Conservation (phyloP, 805 yeast genomes). For the Candida gorgasii region DNA sequence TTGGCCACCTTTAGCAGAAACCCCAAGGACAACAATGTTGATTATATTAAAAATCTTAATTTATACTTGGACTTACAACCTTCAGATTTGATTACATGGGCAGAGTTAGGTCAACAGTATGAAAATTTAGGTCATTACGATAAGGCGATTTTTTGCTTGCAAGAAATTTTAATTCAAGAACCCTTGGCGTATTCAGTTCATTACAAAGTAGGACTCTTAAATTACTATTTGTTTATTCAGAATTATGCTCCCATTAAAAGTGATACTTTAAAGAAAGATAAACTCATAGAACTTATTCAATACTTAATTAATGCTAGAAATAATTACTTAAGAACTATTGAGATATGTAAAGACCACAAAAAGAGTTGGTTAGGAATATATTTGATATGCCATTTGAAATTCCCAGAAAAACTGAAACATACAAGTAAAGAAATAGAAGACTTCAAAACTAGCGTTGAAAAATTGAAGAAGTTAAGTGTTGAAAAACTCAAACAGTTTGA, state of each 20-base stretch:
- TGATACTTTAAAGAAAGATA: constrained; percentile 26
- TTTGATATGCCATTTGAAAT: constrained; percentile 24
- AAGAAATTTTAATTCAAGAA: constrained; percentile 66
- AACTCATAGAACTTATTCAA: constrained; percentile 25
- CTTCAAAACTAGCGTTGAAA: constrained; percentile 24
- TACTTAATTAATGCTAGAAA: constrained; percentile 35
- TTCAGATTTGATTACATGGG: constrained; percentile 75
- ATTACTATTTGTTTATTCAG: constrained; percentile 32
- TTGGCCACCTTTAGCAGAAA: constrained; percentile 34
- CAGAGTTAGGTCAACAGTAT: constrained; percentile 73
- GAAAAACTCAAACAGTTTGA: constrained; percentile 20
- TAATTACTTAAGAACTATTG: constrained; percentile 70
- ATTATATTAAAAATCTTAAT: constrained; percentile 57
- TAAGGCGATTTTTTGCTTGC: constrained; percentile 63
- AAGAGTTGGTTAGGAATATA: constrained; percentile 77
- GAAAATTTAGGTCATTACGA: constrained; percentile 58
- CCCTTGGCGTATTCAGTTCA: constrained; percentile 72
- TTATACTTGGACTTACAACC: constrained; percentile 66
- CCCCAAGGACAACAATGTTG: constrained; percentile 21
- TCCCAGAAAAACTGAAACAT: constrained; percentile 21
- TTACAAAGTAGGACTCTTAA: constrained; percentile 55
- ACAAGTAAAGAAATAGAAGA: constrained; percentile 20
- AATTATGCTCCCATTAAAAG: constrained; percentile 1
- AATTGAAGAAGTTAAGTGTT: constrained; percentile 22
- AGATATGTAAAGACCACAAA: constrained; percentile 65